Evolutionary conservation across 768 basidiomycete species (phyloP), one percentile per base, ranked within the genome.

Genomic region (Melanogaster broomeanus): DNA sequence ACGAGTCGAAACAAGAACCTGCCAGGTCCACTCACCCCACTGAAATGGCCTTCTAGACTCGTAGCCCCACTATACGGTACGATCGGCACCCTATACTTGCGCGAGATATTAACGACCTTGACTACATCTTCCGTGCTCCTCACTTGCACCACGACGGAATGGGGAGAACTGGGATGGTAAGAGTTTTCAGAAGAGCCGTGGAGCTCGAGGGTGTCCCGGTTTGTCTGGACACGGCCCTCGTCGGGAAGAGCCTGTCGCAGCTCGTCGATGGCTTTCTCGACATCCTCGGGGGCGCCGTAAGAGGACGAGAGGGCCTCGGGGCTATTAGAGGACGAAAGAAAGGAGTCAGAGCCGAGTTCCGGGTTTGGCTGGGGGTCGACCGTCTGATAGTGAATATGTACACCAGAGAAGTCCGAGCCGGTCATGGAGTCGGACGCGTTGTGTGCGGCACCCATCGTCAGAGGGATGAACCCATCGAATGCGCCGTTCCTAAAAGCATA

Each of bases 51-150:
- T 65, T 96, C 93, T 12, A 95, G 75, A 61, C 85, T 87, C 0
- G 92, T 96, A 11, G 89, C 93, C 2, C 92, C 93, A 42, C 87
- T 84, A 61, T 87, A 94, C 3, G 92, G 83, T 15, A 83, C 83
- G 24, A 96, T 77, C 3, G 94, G 93, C 30, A 96, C 74, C 42
- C 75, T 75, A 65, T 84, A 87, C 64, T 84, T 84, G 40, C 80
- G 75, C 1, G 94, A 84, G 37, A 93, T 80, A 51, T 88, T 81
- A 52, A 97, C 85, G 44, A 91, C 75, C 52, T 81, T 79, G 49
- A 91, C 85, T 2, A 97, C 91, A 62, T 97, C 93, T 48, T 85
- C 83, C 0, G 93, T 96, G 48, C 74, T 81, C 30, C 67, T 65
- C 6, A 84, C 83, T 43, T 78, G 79, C 45, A 88, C 83, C 22